Conservation (phyloP, 257 asterid genomes). For the Buddleja alternifolia region DNA sequence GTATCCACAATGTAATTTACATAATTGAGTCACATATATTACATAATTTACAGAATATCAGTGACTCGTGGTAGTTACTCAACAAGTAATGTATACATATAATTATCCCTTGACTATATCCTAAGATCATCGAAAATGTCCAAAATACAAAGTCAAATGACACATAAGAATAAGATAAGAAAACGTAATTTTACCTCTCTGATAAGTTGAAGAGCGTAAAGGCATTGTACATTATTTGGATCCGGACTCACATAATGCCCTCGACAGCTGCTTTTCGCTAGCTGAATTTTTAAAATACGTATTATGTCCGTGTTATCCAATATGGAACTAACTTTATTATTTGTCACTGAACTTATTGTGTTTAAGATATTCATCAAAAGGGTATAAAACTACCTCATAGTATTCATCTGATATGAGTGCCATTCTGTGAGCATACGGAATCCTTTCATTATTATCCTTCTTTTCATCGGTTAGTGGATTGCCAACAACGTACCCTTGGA, state of each 20-base stretch:
- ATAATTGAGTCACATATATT: too few relatives aligned
- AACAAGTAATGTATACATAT: too few relatives aligned
- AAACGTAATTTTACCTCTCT: not conserved
- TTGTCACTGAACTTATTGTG: too few relatives aligned
- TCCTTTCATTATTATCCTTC: conserved; percentile 31
- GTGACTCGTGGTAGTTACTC: too few relatives aligned
- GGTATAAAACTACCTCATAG: conserved; percentile 36
- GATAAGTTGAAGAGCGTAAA: conserved; percentile 23
- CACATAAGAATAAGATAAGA: not conserved
- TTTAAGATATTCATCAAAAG: not conserved
- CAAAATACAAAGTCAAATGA: not conserved
- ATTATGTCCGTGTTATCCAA: not conserved
- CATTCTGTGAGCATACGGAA: conserved; percentile 56
- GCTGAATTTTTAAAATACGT: conserved; percentile 23
- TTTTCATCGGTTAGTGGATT: conserved; percentile 20
- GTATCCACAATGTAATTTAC: too few relatives aligned
- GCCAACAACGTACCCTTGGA: conserved; percentile 50
- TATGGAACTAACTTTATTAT: too few relatives aligned
- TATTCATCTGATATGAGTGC: conserved; percentile 51
- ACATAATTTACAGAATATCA: too few relatives aligned
- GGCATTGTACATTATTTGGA: conserved; percentile 26
- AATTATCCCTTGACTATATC: too few relatives aligned
- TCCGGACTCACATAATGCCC: conserved; percentile 30
- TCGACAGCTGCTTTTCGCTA: conserved; percentile 34
- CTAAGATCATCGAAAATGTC: not conserved